Conservation (phyloP, 2,329 filamentous ascomycete genomes). For the Davidsoniella virescens region DNA sequence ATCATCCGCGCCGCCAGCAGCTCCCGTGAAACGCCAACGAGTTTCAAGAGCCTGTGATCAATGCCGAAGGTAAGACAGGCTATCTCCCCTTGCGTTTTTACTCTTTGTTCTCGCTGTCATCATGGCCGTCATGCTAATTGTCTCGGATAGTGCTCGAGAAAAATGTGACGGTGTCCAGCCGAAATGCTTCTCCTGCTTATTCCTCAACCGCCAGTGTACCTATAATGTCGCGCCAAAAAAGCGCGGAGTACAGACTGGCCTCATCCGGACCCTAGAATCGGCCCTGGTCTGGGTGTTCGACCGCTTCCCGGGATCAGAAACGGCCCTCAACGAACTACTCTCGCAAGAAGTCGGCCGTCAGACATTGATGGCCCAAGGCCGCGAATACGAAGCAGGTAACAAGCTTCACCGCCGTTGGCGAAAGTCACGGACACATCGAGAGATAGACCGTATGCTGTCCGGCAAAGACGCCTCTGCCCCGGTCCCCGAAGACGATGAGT, state of each 20-base stretch:
- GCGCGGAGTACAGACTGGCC: slow-evolving; percentile 63
- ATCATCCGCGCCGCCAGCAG: slow-evolving; percentile 15
- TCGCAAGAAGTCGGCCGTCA: slow-evolving; percentile 27
- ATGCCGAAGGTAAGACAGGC: slow-evolving; percentile 29
- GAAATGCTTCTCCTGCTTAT: slow-evolving; percentile 48
- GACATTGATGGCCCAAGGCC: slow-evolving; percentile 34
- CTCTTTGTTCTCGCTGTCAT: neutral
- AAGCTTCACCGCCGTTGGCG: slow-evolving; percentile 46
- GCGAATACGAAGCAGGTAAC: slow-evolving; percentile 28
- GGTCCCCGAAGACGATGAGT: slow-evolving; percentile 22
- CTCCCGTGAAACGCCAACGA: slow-evolving; percentile 40
- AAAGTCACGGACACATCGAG: slow-evolving; percentile 42
- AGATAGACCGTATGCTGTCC: slow-evolving; percentile 46
- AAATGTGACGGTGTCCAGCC: slow-evolving; percentile 58
- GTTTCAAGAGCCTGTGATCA: slow-evolving; percentile 55
- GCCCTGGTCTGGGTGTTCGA: slow-evolving; percentile 51
- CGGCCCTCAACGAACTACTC: slow-evolving; percentile 37
- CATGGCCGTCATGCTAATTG: neutral
- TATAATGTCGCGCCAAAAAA: slow-evolving; percentile 62
- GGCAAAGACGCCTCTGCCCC: slow-evolving; percentile 21
- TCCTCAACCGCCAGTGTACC: slow-evolving; percentile 47
- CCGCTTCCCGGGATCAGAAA: slow-evolving; percentile 42
- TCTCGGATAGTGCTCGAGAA: slow-evolving; percentile 36
- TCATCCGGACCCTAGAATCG: slow-evolving; percentile 57
- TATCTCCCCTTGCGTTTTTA: neutral